Evolutionary conservation across 495 filamentous ascomycete genomes (phyloP).

Genomic region (Penicillium paxilli): DNA sequence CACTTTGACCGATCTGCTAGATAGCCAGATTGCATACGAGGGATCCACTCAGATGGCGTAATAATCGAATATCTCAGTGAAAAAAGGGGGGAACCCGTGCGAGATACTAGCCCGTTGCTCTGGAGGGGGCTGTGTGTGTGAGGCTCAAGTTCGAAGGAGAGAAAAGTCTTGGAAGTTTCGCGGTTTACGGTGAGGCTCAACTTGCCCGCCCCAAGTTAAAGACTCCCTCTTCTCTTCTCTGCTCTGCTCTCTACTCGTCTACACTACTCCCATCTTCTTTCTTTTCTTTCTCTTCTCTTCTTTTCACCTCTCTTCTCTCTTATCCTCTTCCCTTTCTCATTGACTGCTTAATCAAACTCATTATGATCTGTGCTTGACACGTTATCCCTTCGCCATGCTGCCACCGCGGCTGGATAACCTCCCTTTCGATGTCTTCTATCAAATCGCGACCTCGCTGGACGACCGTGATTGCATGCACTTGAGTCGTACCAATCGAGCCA

Average conservation of each 20-base stretch:
- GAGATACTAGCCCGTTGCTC: too few species aligned
- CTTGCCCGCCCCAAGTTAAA: neutral
- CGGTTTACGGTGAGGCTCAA: neutral
- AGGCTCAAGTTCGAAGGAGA: too few species aligned
- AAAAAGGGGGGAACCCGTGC: too few species aligned
- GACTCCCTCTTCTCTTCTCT: neutral
- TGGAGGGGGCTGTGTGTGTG: too few species aligned
- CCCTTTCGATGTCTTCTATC: slow-evolving; percentile 65
- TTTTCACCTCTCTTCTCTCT: neutral
- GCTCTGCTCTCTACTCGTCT: neutral
- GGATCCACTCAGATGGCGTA: too few species aligned
- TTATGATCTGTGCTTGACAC: neutral
- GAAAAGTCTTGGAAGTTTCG: too few species aligned
- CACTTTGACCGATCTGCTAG: too few species aligned
- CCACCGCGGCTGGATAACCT: slow-evolving; percentile 35
- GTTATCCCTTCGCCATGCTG: slow-evolving; percentile 15
- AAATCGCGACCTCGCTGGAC: slow-evolving; percentile 49
- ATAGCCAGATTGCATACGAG: too few species aligned
- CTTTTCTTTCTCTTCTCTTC: neutral
- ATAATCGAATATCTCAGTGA: too few species aligned
- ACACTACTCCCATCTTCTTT: neutral
- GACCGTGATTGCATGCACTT: slow-evolving; percentile 43
- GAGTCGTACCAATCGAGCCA: slow-evolving; percentile 50
- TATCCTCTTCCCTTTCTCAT: neutral
- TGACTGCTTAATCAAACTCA: neutral